Conservation (phyloP, 306 rosid species). For the Cucurbita moschata region DNA sequence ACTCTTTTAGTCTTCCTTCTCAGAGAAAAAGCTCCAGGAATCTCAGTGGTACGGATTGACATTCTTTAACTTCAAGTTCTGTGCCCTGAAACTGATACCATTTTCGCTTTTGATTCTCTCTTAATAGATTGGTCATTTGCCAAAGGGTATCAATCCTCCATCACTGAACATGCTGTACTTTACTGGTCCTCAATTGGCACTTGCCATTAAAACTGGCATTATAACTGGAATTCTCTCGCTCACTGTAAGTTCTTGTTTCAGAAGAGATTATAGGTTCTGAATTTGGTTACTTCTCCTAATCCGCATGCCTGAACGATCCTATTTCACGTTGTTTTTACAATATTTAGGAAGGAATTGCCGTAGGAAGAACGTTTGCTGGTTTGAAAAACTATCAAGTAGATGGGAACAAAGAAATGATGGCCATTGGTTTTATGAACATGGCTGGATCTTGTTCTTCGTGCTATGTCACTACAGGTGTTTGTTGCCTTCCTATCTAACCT, state of each 20-base stretch:
- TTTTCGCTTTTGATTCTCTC: not conserved
- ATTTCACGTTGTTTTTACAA: not conserved
- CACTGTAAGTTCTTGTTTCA: slow-evolving; percentile 47
- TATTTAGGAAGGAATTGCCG: slow-evolving; percentile 88
- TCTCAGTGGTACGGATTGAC: slow-evolving; percentile 9
- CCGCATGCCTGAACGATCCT: not conserved
- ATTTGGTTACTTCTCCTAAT: not conserved
- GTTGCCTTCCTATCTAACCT: not conserved
- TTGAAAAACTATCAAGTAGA: slow-evolving; percentile 89
- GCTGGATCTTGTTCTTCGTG: slow-evolving; percentile 92
- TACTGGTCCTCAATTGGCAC: slow-evolving; percentile 46
- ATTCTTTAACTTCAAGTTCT: not conserved
- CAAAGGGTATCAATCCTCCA: slow-evolving; percentile 85
- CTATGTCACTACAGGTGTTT: slow-evolving; percentile 74
- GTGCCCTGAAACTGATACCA: not conserved
- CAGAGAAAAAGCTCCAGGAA: slow-evolving; percentile 26
- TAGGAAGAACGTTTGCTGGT: slow-evolving; percentile 92
- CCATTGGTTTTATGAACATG: slow-evolving; percentile 90
- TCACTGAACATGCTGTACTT: slow-evolving; percentile 75
- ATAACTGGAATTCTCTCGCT: slow-evolving; percentile 83
- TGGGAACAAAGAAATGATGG: slow-evolving; percentile 99
- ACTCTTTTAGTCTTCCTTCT: slow-evolving; percentile 61
- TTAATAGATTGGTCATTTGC: slow-evolving; percentile 71
- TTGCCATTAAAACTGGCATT: slow-evolving; percentile 85
- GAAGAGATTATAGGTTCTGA: not conserved